Conservation (phyloP, 306 rosid species). For the Dalbergia cultrata region DNA sequence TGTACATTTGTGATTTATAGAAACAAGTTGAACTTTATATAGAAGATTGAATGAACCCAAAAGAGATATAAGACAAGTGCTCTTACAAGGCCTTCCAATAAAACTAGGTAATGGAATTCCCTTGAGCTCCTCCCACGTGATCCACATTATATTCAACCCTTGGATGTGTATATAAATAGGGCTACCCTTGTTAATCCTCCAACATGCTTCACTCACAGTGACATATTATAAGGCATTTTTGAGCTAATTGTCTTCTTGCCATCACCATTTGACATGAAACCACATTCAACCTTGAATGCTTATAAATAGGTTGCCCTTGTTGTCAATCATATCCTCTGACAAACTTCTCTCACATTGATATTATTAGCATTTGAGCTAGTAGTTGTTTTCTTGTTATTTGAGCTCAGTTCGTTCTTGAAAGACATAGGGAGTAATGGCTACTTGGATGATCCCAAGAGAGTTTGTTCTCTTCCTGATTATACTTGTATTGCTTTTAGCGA, state of each 20-base stretch:
- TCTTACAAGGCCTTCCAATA: slow-evolving; percentile 39
- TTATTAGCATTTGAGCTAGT: too few species aligned
- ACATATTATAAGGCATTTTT: slow-evolving; percentile 3
- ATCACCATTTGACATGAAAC: background rate
- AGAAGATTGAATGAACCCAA: background rate
- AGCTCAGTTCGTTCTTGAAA: too few species aligned
- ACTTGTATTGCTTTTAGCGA: slow-evolving; percentile 43
- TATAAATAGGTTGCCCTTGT: too few species aligned
- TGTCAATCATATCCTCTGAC: too few species aligned
- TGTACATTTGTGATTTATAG: slow-evolving; percentile 25
- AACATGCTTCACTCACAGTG: slow-evolving; percentile 18
- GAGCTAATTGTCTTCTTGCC: slow-evolving; percentile 14
- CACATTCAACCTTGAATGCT: too few species aligned
- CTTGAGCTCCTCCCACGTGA: background rate
- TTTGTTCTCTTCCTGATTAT: slow-evolving; percentile 38
- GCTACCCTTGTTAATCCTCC: background rate
- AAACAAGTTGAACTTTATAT: slow-evolving; percentile 10
- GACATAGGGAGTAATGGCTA: too few species aligned
- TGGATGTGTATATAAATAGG: slow-evolving; percentile 48
- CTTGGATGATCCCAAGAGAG: slow-evolving; percentile 48
- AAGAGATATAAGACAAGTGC: slow-evolving; percentile 34
- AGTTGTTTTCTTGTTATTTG: too few species aligned
- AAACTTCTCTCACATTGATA: too few species aligned
- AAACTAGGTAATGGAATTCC: background rate
- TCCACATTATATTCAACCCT: background rate